Evolutionary conservation across 1,284 basidiomycete genomes (phyloP), one percentile per base, ranked within the genome.

Genomic region (Irpex sp.): DNA sequence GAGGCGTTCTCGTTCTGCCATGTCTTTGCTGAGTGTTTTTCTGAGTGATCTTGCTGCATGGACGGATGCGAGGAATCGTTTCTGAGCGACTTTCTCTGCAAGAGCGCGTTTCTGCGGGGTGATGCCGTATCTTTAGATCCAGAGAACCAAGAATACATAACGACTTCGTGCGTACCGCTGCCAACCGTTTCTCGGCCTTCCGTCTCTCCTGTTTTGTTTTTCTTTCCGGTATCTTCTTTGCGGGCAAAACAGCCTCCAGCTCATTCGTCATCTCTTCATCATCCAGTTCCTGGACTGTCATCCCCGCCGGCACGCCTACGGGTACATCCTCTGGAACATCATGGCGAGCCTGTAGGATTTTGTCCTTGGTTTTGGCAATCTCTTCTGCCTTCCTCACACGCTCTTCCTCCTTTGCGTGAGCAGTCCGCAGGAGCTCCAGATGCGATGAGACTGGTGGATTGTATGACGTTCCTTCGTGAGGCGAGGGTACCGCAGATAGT

Each of bases 391-490:
- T 81, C 40, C 79, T 79, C 21, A 89, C 74, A 49, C 83, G 81
- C 57, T 80, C 82, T 65, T 83, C 82, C 73, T 94, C 96, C 36
- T 84, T 78, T 63, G 88, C 82, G 65, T 88, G 83, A 0, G 95
- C 96, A 57, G 83, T 73, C 11, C 84, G 78, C 15, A 99, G 76
- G 2, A 98, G 85, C 55, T 86, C 86, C 63, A 88, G 85, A 73
- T 98, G 94, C 0, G 89, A 86, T 7, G 85, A 82, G 13, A 85
- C 86, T 0, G 88, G 85, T 0, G 97, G 97, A 75, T 98, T 98
- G 77, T 99, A 98, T n/a, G 94, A 96, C 5, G 89, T 85, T 17
- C 97, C 97, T 34, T 89, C 87, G 67, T 94, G 93, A 0, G 97
- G 97, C 5, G 86, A 75, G 1, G 84, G 75, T 1, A 96, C 83